phyloP scores from a whole-genome alignment of 768 basidiomycete genomes.

The Kwoniella sp. region DNA sequence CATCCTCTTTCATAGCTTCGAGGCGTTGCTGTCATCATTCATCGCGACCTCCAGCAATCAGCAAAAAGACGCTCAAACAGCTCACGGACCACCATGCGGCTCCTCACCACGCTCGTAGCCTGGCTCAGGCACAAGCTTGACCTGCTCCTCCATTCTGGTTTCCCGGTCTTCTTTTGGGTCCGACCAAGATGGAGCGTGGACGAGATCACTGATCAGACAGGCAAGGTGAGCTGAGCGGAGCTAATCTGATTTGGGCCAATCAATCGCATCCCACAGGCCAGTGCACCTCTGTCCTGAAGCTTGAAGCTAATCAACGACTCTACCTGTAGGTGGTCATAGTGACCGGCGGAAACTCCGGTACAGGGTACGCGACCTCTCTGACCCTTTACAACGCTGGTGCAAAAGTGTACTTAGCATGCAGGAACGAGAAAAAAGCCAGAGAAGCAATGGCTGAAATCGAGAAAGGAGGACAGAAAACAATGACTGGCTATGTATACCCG shows the following conservation, averaged over 20 bases:
- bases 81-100: constrained; percentile 12
- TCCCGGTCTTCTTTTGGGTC: constrained; percentile 42
- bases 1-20: too few species aligned
- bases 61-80: too few species aligned
- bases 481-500: constrained; percentile 13
- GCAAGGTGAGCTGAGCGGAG: constrained; percentile 34
- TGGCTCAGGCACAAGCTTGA: constrained; percentile 24
- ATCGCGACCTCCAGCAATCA: too few species aligned
- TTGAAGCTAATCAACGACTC: too few species aligned
- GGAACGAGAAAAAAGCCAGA: constrained; percentile 29
- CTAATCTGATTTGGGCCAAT: neutral
- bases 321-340: constrained; percentile 35
- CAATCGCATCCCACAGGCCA: too few species aligned
- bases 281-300: too few species aligned
- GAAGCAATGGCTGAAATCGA: constrained; percentile 40
- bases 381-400: constrained; percentile 42
- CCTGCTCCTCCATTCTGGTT: constrained; percentile 27
- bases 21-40: too few species aligned
- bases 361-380: constrained; percentile 38
- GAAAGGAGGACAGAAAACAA: constrained; percentile 11
- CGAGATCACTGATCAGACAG: constrained; percentile 43
- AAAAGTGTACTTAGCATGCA: constrained; percentile 45
- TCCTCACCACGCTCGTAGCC: constrained; percentile 8
- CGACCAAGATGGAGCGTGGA: constrained; percentile 32
- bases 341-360: constrained; percentile 48